Evolutionary conservation across 1,139 yeast species (phyloP), one percentile per base, ranked within the genome.

Genomic region (Lodderomyces metapsilosis): DNA sequence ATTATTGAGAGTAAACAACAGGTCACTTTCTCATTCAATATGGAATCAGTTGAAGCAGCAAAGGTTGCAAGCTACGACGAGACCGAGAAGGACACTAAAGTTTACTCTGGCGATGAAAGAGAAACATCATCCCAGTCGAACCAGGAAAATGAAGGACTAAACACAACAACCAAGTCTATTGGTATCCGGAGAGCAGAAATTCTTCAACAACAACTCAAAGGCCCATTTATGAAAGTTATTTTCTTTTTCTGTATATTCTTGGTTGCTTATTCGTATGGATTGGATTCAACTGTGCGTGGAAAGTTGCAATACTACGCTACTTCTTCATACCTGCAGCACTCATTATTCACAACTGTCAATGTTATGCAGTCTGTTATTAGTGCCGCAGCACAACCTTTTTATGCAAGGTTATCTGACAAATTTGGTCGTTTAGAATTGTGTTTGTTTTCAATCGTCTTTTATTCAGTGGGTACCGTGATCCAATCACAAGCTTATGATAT

Each of bases 361-460:
- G 84, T 82, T 24, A 74, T 83, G 43, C 71, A 76, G 44, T 68
- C 78, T 20, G 85, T 83, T 36, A 75, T 82, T 38, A 82, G 81
- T 39, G 88, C 88, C 17, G 88, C 84, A 25, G 74, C 87, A 5
- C 87, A 82, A 58, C 82, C 86, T 3, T 68, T 79, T 15, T 81
- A 71, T 47, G 89, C 91, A 4, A 71, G 88, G 52, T 63, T 84
- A 34, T 74, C 86, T 2, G 91, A 84, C 59, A 71, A 76, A 22
- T 83, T 82, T 55, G 91, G 91, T 24, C 76, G 92, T 53, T 57
- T 80, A 27, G 80, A 78, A 48, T 60, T 84, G 45, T 62, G 80
- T 34, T 36, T 76, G 16, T 57, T 78, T 5, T 68, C 85, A 0
- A 66, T 84, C 18, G 50, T 84, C 4, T 74, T 84, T 49, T 83